Evolutionary conservation across 2,329 filamentous ascomycete species (phyloP).

Genomic region (Ilyonectria destructans): DNA sequence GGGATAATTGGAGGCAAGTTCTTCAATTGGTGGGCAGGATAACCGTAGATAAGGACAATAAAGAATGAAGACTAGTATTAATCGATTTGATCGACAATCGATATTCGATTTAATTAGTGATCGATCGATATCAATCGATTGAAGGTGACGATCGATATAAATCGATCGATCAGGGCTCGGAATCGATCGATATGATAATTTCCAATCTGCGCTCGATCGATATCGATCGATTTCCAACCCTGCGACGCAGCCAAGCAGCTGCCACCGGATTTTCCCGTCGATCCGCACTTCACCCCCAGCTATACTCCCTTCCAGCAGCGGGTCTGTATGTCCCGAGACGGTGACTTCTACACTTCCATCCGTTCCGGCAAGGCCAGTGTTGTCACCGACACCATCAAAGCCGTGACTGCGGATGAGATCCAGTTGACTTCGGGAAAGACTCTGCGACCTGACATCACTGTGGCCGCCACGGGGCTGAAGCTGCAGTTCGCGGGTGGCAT

Average conservation of each 20-base stretch:
- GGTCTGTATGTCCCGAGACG: conserved; percentile 70
- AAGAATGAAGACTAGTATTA: not conserved
- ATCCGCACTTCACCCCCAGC: conserved; percentile 68
- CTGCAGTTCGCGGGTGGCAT: conserved; percentile 69
- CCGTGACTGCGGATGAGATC: conserved; percentile 2
- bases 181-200: too few relatives aligned
- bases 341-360: conserved; percentile 62
- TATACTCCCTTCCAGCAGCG: conserved; percentile 78
- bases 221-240: too few relatives aligned
- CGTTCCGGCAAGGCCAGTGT: conserved; percentile 32
- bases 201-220: too few relatives aligned
- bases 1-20: conserved; percentile 1
- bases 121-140: too few relatives aligned
- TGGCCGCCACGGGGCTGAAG: conserved; percentile 76
- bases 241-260: conserved; percentile 59
- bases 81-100: too few relatives aligned
- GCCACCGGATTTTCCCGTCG: conserved; percentile 60
- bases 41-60: not conserved
- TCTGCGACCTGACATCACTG: conserved; percentile 72
- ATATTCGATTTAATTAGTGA: too few relatives aligned
- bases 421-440: conserved; percentile 55
- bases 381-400: conserved; percentile 16
- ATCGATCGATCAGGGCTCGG: too few relatives aligned
- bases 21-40: not conserved
- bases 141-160: too few relatives aligned